Conservation (phyloP, 352 stramenopile species). For the Phytophthora nicotianae region DNA sequence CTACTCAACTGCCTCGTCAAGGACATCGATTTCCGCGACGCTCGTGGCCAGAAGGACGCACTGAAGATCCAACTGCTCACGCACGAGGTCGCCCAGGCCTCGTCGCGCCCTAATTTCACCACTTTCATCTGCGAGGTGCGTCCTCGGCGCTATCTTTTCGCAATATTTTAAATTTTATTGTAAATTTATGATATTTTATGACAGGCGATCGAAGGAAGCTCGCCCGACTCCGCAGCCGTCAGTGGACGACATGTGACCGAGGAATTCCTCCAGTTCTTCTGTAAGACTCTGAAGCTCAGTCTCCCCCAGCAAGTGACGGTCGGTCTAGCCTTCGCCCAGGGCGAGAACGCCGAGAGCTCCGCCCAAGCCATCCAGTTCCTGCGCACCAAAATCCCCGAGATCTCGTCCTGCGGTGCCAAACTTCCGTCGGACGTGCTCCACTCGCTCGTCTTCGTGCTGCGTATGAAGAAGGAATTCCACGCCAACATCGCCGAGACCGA, state of each 20-base stretch:
- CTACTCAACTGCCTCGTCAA: conserved; percentile 91
- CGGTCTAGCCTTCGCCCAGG: conserved; percentile 80
- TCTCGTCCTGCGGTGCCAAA: conserved; percentile 82
- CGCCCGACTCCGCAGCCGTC: conserved; percentile 38
- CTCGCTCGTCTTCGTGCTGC: conserved; percentile 81
- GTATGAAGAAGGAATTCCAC: conserved; percentile 82
- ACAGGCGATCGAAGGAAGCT: conserved; percentile 74
- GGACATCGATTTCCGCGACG: conserved; percentile 91
- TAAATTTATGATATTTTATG: conserved; percentile 1
- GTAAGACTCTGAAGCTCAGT: conserved; percentile 83
- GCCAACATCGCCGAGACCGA: conserved; percentile 78
- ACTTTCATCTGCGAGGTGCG: conserved; percentile 85
- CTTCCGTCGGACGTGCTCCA: conserved; percentile 86
- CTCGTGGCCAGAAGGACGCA: conserved; percentile 83
- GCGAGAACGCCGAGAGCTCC: conserved; percentile 61
- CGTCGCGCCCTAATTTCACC: conserved; percentile 89
- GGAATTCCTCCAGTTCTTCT: conserved; percentile 82
- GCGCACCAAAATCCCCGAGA: conserved; percentile 83
- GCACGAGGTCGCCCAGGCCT: conserved; percentile 90
- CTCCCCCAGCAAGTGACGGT: conserved; percentile 88
- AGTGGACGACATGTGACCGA: conserved; percentile 62
- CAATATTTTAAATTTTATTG: background rate
- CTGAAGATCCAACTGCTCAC: conserved; percentile 91
- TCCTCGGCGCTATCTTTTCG: background rate
- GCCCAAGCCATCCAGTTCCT: conserved; percentile 77